Evolutionary conservation across 768 basidiomycete genomes (phyloP), one percentile per base, ranked within the genome.

Genomic region (Boletus rufocinnamomeus): DNA sequence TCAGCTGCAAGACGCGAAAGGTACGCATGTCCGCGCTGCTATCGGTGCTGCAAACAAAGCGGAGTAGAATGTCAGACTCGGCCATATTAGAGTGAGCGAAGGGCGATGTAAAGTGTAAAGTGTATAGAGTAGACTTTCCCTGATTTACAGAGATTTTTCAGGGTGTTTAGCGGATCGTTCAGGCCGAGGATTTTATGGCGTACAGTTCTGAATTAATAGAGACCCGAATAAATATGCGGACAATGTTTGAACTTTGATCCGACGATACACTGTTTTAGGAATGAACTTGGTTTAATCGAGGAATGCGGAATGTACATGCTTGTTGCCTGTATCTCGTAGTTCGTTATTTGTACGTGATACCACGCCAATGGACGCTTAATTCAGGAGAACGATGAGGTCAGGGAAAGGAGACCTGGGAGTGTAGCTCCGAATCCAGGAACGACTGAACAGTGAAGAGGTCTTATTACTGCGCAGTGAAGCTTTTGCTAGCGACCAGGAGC

Each of bases 1-100:
- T 57, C 21, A 74, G 64, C 54, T 76, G 73, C 54, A 72, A 66
- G 34, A 80, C 74, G 6, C 74, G 74, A 63, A 82, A 78, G 4
- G 80, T 77, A 37, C 83, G 81, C 59, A 74, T 66, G 66, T 83
- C 80, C 10, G 65, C 50, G 34, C 66, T 67, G 8, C 61, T 46
- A 23, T 70, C 68, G 30, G 65, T 62, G 25, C 74, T 63, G 57
- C 69, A 75, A 11, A 69, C 64, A 60, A 82, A 77, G 8, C 70
- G 74, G 46, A 83, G 71, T 47, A 74, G 59, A 59, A 78, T 61
- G 61, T 79, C 76, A 58, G 68, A 66, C n/a, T 66, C 59, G 43
- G 72, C 38, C 74, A 78, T 73, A 46, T 59, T 43, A 38, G 44
- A n/a, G n/a, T 13, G 50, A 45, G 45, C 25, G 43, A n/a, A 35